Evolutionary conservation across 2,329 filamentous ascomycete species (phyloP).

Genomic region (Pseudogymnoascus sp.): DNA sequence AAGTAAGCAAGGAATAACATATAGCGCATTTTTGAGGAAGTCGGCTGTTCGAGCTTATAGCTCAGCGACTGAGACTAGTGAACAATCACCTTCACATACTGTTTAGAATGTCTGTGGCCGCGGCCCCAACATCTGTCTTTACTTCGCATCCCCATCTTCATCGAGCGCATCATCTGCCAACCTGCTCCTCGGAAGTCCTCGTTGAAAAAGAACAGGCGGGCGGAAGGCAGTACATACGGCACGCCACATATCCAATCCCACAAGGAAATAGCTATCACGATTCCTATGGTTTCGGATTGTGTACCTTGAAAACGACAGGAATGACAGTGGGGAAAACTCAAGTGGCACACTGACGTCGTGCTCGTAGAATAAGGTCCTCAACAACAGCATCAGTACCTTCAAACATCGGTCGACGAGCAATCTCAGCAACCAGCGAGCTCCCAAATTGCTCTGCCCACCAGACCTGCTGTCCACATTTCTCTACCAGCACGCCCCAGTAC

Average conservation of each 20-base stretch:
- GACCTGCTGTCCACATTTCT: constrained; percentile 12
- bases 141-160: background rate
- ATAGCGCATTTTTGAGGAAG: background rate
- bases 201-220: background rate
- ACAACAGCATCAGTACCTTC: background rate
- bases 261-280: constrained; percentile 74
- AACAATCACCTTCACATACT: background rate
- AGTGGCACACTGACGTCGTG: background rate
- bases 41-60: background rate
- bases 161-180: background rate
- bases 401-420: constrained; percentile 6
- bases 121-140: background rate
- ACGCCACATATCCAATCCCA: constrained; percentile 64
- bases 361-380: background rate
- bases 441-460: constrained; percentile 18
- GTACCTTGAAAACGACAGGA: no score
- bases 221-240: background rate
- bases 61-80: background rate
- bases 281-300: no score
- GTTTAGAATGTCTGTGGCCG: background rate
- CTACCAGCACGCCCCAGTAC: constrained; percentile 17
- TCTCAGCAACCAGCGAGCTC: constrained; percentile 14
- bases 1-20: background rate
- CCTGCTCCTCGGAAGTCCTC: background rate
- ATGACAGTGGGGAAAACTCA: no score